These are phyloP conservation scores for Phytophthora ramorum DNA, from an alignment of 352 stramenopile genomes.

Conservation along the genomic window DNA sequence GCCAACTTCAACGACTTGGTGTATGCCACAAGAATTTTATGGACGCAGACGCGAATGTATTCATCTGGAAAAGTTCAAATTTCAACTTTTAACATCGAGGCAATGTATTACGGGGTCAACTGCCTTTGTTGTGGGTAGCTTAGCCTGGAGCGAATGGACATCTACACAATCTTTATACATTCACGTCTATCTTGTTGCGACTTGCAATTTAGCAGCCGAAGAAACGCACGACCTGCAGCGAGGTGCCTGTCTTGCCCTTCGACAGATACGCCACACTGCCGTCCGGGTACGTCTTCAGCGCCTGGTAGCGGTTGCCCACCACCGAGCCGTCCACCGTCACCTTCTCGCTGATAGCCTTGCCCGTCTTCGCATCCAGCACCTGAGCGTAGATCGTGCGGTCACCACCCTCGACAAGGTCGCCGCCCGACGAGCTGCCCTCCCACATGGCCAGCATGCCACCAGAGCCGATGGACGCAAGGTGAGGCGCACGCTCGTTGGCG, in stretches of 20 bases:
- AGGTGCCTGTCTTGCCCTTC: constrained; percentile 45
- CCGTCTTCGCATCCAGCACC: constrained; percentile 39
- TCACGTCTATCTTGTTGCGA: constrained; percentile 3
- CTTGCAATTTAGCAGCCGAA: constrained; percentile 37
- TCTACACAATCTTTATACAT: constrained; percentile 18
- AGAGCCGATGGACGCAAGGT: constrained; percentile 50
- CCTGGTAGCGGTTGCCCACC: constrained; percentile 59
- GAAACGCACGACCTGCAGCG: constrained; percentile 53
- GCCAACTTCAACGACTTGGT: constrained; percentile 14
- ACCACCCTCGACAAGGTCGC: constrained; percentile 37
- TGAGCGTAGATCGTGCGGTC: constrained; percentile 57
- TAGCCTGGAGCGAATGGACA: constrained; percentile 8
- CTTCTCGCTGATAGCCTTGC: constrained; percentile 37
- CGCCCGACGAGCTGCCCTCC: constrained; percentile 50
- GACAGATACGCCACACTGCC: constrained; percentile 54
- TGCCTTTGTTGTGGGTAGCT: background rate
- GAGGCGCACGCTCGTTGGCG: constrained; percentile 59
- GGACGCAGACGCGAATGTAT: constrained; percentile 1
- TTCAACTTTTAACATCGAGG: constrained; percentile 1
- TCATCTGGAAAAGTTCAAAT: background rate
- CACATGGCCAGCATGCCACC: constrained; percentile 55
- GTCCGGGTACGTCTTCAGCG: constrained; percentile 51
- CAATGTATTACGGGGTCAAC: background rate
- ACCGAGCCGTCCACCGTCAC: constrained; percentile 37
- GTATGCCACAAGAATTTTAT: constrained; percentile 10